Conservation (phyloP, 1,284 basidiomycete genomes). For the Pyrrhoderma lamaoense region DNA sequence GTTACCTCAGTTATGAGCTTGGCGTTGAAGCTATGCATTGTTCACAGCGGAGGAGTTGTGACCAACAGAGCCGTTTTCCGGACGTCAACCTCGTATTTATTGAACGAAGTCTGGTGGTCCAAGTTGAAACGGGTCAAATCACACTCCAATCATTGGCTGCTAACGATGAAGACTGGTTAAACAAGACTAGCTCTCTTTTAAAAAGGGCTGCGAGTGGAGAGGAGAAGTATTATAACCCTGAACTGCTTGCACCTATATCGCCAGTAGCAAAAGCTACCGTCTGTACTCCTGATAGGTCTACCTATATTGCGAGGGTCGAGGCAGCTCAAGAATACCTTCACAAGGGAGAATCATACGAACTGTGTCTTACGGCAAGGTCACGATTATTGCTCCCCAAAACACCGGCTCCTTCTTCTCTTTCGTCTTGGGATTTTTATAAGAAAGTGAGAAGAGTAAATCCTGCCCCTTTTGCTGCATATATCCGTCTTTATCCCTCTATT, state of each 20-base stretch:
- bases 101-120: conserved; percentile 68
- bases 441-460: conserved; percentile 74
- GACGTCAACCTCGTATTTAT: conserved; percentile 70
- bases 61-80: conserved; percentile 36
- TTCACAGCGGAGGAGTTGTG: conserved; percentile 17
- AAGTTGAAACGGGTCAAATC: conserved; percentile 38
- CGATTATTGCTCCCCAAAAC: conserved; percentile 38
- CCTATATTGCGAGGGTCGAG: conserved; percentile 70
- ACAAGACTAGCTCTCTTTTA: conserved; percentile 30
- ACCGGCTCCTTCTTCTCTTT: conserved; percentile 33
- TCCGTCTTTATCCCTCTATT: conserved; percentile 63
- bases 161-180: conserved; percentile 54
- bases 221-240: conserved; percentile 6
- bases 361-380: conserved; percentile 85
- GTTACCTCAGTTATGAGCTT: conserved; percentile 68
- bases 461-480: conserved; percentile 84
- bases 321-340: conserved; percentile 71
- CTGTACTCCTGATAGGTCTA: conserved; percentile 39
- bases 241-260: conserved; percentile 24
- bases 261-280: conserved; percentile 1
- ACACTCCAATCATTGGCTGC: conserved; percentile 60
- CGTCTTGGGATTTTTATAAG: conserved; percentile 70
- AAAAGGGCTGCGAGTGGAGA: conserved; percentile 16
- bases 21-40: conserved; percentile 47
- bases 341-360: conserved; percentile 91